A percentile compares a stretch with the other conserved stretches of the same genome.
phyloP scores from a whole-genome alignment of 176 grass and related monocot genomes.

The Stipa capillata region DNA sequence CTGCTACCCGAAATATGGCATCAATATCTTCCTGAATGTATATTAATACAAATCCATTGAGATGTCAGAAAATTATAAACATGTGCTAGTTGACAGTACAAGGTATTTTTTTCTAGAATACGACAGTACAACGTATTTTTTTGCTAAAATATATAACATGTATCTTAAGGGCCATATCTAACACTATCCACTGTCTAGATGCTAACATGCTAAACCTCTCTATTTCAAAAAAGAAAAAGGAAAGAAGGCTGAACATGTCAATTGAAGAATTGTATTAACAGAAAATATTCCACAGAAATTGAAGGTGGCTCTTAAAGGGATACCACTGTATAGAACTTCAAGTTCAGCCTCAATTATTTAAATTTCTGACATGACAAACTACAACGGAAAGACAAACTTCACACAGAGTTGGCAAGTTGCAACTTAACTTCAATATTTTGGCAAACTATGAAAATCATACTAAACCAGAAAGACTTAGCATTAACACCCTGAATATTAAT shows the following conservation, averaged over 20 bases:
- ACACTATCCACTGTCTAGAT: too few relatives aligned
- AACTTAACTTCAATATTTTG: background rate
- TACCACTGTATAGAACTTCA: background rate
- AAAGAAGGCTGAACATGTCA: background rate
- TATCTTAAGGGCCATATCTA: background rate
- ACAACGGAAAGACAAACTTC: background rate
- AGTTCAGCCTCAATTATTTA: background rate
- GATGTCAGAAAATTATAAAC: background rate
- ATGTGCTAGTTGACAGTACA: background rate
- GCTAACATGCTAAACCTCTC: background rate
- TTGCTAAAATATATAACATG: background rate
- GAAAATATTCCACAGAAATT: background rate
- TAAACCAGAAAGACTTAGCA: background rate
- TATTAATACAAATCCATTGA: background rate
- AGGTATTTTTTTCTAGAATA: too few relatives aligned
- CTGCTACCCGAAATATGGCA: conserved; percentile 55
- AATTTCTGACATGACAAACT: background rate
- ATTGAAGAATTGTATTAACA: background rate
- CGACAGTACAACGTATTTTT: background rate
- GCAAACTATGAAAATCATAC: background rate
- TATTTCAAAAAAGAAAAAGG: background rate
- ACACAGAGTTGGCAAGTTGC: background rate
- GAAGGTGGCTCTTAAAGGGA: background rate
- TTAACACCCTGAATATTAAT: background rate
- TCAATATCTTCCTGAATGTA: conserved; percentile 38